These are phyloP conservation scores for Aspergillus sclerotialis DNA, from an alignment of 2,329 filamentous ascomycete species.

Conservation along the genomic window DNA sequence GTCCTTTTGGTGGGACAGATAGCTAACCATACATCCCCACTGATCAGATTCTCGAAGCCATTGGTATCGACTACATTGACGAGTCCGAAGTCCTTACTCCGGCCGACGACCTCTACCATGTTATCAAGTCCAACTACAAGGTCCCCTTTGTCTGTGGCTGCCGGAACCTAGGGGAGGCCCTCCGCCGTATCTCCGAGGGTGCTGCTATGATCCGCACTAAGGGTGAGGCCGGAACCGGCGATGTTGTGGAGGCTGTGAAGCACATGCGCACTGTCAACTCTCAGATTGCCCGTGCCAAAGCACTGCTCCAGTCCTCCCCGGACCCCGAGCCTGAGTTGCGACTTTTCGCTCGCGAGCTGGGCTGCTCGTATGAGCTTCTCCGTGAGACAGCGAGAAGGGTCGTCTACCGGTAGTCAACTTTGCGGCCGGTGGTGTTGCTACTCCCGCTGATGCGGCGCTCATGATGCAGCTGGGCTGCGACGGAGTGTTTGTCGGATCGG, in stretches of 20 bases:
- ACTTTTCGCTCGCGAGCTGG: constrained; percentile 72
- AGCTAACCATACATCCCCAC: constrained; percentile 1
- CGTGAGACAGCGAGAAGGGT: constrained; percentile 78
- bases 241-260: constrained; percentile 91
- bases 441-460: constrained; percentile 89
- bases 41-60: constrained; percentile 76
- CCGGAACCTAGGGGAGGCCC: constrained; percentile 86
- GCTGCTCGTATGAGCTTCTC: constrained; percentile 69
- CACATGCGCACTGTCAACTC: constrained; percentile 88
- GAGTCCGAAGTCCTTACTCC: constrained; percentile 97
- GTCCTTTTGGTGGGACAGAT: too few species aligned
- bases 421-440: constrained; percentile 98
- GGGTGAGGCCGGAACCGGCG: constrained; percentile 93
- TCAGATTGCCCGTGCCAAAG: constrained; percentile 67
- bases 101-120: constrained; percentile 83
- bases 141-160: constrained; percentile 95
- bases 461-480: constrained; percentile 99
- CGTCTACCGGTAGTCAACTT: constrained; percentile 95
- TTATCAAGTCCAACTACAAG: constrained; percentile 76
- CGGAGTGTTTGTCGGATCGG: constrained; percentile 92
- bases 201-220: constrained; percentile 99
- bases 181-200: constrained; percentile 83
- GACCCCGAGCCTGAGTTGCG: constrained; percentile 64
- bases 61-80: constrained; percentile 96
- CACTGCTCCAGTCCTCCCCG: constrained; percentile 39